These are phyloP conservation scores for Gossypium davidsonii DNA, from an alignment of 441 rosid genomes.

Conservation along the genomic window DNA sequence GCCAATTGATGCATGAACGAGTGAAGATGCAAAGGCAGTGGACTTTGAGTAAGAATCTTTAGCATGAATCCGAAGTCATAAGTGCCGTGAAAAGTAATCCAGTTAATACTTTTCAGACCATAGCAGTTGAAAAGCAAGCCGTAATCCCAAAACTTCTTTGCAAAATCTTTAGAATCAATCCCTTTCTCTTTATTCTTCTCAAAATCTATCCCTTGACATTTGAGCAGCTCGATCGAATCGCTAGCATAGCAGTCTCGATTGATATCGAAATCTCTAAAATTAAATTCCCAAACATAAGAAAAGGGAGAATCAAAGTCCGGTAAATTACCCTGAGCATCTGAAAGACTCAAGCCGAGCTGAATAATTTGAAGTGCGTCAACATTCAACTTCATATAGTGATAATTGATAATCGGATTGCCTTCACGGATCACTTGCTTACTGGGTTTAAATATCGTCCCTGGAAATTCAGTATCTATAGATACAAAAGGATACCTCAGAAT, in stretches of 20 bases:
- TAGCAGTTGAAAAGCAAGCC: background rate
- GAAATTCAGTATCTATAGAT: slow-evolving; percentile 7
- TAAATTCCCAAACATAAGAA: background rate
- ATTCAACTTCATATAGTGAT: background rate
- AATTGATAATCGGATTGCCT: background rate
- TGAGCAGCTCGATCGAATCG: background rate
- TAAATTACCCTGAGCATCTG: background rate
- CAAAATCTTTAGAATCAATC: background rate
- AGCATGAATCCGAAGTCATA: slow-evolving; percentile 20
- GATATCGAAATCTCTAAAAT: slow-evolving; percentile 12
- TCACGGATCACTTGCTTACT: too few relatives aligned
- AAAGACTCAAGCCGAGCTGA: slow-evolving; percentile 8
- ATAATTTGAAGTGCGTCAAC: slow-evolving; percentile 7
- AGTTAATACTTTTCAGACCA: background rate
- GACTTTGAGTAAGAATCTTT: slow-evolving; percentile 4
- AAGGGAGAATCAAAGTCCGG: background rate
- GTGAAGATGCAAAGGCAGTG: background rate
- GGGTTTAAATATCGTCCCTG: background rate
- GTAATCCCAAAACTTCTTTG: background rate
- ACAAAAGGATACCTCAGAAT: background rate
- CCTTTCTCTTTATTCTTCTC: background rate
- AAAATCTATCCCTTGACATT: slow-evolving; percentile 6
- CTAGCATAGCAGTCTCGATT: background rate
- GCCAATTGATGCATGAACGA: background rate
- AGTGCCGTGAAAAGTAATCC: slow-evolving; percentile 19